Evolutionary conservation across 2,329 filamentous ascomycete genomes (phyloP), one percentile per base, ranked within the genome.

Genomic region (Talaromyces sp.): DNA sequence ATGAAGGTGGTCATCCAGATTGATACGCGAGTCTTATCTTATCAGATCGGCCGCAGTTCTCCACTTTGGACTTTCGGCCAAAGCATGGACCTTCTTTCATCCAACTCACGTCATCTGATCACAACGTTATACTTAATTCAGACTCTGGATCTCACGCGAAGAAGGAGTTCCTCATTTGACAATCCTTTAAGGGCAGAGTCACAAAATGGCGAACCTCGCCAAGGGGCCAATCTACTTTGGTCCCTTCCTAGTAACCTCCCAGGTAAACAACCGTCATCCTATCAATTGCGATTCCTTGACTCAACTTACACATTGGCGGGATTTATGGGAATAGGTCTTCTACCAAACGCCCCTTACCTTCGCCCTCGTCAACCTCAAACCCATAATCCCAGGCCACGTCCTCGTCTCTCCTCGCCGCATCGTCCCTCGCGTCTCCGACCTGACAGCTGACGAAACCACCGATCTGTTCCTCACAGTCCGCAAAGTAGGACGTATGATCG

Each of bases 281-380:
- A n/a, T 8, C n/a, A 19, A 50, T 19, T 13, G 9, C 31, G 3
- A 31, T 41, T 52, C 14, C 27, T 31, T 58, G 33, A 37, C 27
- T 31, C 27, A 31, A 7, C 60, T 39, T 14, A 22, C 58, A 19
- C 10, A 31, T 9, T 3, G 13, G 31, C 14, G 22, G 39, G 2
- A n/a, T n/a, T 31, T 31, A 31, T 31, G 27, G 27, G 27, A 31
- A 16, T 24, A 97, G 90, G 92, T 97, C 81, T 98, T 98, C 82
- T 87, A 96, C 78, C 83, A 84, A 69, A 96, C 93, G 1, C 83
- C 86, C 0, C 84, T 90, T 72, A 91, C 89, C 70, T 97, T 93
- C 81, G 93, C 92, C 62, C 84, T 98, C 68, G 93, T 98, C 65
- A 99, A 99, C 80, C 87, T 98, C 75, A 97, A 97, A 79, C 95